A percentile compares a stretch with the other conserved stretches of the same genome.
Evolutionary conservation across 352 stramenopile species (phyloP).

Genomic region (Globisporangium acanthophoron): DNA sequence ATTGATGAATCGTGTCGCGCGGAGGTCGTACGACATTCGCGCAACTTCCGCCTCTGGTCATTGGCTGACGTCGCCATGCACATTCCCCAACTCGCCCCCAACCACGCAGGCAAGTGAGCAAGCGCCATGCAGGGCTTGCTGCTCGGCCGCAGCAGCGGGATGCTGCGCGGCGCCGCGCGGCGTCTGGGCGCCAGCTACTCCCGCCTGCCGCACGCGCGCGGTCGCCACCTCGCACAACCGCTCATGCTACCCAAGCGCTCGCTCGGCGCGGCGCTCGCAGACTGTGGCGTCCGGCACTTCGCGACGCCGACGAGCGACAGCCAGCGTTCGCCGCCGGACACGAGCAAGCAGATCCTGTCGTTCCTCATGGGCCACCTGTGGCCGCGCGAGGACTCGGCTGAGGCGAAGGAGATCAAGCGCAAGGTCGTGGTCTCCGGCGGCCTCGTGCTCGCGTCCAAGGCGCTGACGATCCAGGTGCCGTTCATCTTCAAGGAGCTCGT

Average conservation of each 20-base stretch:
- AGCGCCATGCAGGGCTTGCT: slow-evolving; percentile 27
- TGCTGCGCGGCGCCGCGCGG: slow-evolving; percentile 20
- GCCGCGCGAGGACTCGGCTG: slow-evolving; percentile 46
- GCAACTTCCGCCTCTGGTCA: slow-evolving; percentile 1
- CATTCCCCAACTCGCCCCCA: too few relatives aligned
- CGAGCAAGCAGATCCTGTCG: slow-evolving; percentile 51
- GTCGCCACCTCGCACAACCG: background rate
- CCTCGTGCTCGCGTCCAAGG: slow-evolving; percentile 89
- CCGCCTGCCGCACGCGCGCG: slow-evolving; percentile 1
- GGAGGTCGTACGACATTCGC: background rate
- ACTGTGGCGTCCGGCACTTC: background rate
- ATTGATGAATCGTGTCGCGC: background rate
- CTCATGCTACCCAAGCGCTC: background rate
- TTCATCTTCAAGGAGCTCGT: slow-evolving; percentile 98
- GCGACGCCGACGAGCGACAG: slow-evolving; percentile 7
- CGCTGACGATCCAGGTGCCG: slow-evolving; percentile 93
- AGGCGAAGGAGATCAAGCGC: slow-evolving; percentile 66
- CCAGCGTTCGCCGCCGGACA: slow-evolving; percentile 16
- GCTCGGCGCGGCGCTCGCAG: background rate
- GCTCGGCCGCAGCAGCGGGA: slow-evolving; percentile 30
- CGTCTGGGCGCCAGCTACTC: slow-evolving; percentile 14
- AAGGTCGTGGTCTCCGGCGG: slow-evolving; percentile 78
- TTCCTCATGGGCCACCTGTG: slow-evolving; percentile 62
- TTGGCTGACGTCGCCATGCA: background rate
- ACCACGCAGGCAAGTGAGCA: too few relatives aligned